A percentile compares a stretch with the other conserved stretches of the same genome.
phyloP scores from a whole-genome alignment of 257 asterid species.

The Orobanche coerulescens region DNA sequence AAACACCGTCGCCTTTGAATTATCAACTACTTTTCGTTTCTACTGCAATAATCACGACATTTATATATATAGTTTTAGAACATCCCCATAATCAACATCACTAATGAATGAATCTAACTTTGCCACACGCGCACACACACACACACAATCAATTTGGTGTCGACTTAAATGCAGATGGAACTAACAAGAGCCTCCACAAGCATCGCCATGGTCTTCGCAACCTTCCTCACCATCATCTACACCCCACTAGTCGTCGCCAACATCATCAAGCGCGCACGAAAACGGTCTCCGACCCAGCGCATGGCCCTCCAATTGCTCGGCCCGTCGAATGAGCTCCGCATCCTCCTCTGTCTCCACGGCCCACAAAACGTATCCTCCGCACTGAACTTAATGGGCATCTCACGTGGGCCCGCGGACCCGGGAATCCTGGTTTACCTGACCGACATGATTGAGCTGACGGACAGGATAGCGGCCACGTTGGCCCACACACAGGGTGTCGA shows the following conservation, averaged over 20 bases:
- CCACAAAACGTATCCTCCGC: conserved; percentile 43
- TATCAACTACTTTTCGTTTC: no score
- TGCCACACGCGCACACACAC: not conserved
- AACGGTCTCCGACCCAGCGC: conserved; percentile 64
- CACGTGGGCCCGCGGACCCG: conserved; percentile 60
- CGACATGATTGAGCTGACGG: conserved; percentile 77
- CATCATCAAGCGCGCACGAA: conserved; percentile 74
- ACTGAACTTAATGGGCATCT: conserved; percentile 56
- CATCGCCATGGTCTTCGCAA: conserved; percentile 49
- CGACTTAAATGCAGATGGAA: conserved; percentile 45
- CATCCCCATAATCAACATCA: no score
- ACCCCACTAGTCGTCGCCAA: conserved; percentile 58
- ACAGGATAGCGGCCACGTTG: conserved; percentile 62
- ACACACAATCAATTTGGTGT: not conserved
- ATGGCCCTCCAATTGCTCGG: conserved; percentile 84
- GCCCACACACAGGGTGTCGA: conserved; percentile 39
- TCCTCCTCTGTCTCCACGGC: conserved; percentile 58
- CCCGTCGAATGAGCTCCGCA: conserved; percentile 45
- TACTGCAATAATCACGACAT: no score
- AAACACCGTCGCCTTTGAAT: no score
- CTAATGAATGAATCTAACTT: not conserved
- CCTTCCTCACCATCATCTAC: conserved; percentile 53
- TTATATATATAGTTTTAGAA: no score
- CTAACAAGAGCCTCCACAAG: conserved; percentile 47
- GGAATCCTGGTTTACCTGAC: conserved; percentile 63